phyloP scores from a whole-genome alignment of 352 stramenopile species.

The Globisporangium nodosum region DNA sequence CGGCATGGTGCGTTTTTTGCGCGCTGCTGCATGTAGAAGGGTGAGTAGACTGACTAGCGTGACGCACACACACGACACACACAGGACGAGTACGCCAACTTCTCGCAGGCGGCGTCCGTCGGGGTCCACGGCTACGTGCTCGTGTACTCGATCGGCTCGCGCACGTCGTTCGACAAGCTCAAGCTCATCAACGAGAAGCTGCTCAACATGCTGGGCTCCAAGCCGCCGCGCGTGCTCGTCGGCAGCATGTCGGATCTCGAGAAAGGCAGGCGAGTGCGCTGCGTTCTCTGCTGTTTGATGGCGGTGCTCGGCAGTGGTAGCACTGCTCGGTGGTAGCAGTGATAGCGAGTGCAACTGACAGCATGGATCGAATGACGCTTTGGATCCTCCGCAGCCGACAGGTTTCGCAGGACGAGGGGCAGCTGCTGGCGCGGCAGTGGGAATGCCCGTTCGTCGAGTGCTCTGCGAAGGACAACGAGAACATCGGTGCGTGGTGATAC shows the following conservation, averaged over 20 bases:
- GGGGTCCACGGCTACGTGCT: slow-evolving; percentile 95
- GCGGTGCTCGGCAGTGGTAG: too few relatives aligned
- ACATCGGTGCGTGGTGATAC: slow-evolving; percentile 68
- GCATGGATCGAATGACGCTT: not conserved
- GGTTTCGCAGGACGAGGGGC: slow-evolving; percentile 81
- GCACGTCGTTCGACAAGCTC: slow-evolving; percentile 93
- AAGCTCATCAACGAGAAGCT: slow-evolving; percentile 94
- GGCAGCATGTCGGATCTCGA: slow-evolving; percentile 95
- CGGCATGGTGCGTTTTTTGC: slow-evolving; percentile 75
- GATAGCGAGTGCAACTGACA: too few relatives aligned
- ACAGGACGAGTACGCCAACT: slow-evolving; percentile 94
- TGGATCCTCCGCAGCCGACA: slow-evolving; percentile 32
- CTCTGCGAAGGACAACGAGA: slow-evolving; percentile 89
- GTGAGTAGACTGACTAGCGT: not conserved
- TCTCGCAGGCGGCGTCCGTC: slow-evolving; percentile 94
- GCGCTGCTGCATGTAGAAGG: too few relatives aligned
- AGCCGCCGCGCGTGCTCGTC: slow-evolving; percentile 91
- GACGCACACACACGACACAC: not conserved
- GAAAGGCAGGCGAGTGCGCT: slow-evolving; percentile 69
- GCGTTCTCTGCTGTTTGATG: too few relatives aligned
- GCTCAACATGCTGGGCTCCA: slow-evolving; percentile 91
- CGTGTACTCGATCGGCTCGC: slow-evolving; percentile 92
- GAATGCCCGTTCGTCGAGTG: slow-evolving; percentile 94
- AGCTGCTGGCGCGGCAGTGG: slow-evolving; percentile 86
- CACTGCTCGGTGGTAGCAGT: too few relatives aligned